Evolutionary conservation across 345 rosid genomes (phyloP), one percentile per base, ranked within the genome.

Genomic region (Dimocarpus longan): DNA sequence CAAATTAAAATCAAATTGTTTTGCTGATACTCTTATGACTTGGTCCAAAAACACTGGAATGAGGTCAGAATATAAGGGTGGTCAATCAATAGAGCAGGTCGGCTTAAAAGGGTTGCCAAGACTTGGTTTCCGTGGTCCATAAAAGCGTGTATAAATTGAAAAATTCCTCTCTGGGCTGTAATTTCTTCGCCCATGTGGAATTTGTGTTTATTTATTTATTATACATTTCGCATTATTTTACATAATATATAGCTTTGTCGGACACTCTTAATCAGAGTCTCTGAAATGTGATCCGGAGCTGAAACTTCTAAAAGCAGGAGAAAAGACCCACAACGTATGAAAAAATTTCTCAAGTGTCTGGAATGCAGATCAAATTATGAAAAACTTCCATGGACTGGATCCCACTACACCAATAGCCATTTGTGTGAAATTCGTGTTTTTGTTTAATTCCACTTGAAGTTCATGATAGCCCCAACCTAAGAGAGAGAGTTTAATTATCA

Each of bases 381-480:
- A 26, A 26, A 26, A 26, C 28, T 26, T 26, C 1, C 28, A 26
- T 26, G 28, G 1, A 1, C 1, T 26, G 28, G 28, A 26, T 26
- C 1, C 28, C 28, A 26, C 1, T 26, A 1, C 28, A 26, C 28
- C 28, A 26, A 26, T 1, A 26, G 28, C 1, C 1, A 26, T 26
- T 1, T 26, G 1, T 1, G 28, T 26, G 28, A 26, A 26, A 26
- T 26, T 26, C 1, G 28, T 26, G 28, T 4, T 26, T 66, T 75
- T 70, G 63, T 80, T 77, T 74, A 78, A 54, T 66, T 21, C 82
- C 56, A 84, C 57, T 76, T 79, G 82, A 78, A 63, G 54, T 6
- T 44, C 0, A 46, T 46, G 52, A 46, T 46, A 2, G 44, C 60
- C 63, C 22, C 67, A 74, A 66, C 76, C 19, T 74, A 9, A 70